Evolutionary conservation across 371 early-diverging fungal species (phyloP), one percentile per base, ranked within the genome.

Genomic region (Zopfochytrium polystomum): DNA sequence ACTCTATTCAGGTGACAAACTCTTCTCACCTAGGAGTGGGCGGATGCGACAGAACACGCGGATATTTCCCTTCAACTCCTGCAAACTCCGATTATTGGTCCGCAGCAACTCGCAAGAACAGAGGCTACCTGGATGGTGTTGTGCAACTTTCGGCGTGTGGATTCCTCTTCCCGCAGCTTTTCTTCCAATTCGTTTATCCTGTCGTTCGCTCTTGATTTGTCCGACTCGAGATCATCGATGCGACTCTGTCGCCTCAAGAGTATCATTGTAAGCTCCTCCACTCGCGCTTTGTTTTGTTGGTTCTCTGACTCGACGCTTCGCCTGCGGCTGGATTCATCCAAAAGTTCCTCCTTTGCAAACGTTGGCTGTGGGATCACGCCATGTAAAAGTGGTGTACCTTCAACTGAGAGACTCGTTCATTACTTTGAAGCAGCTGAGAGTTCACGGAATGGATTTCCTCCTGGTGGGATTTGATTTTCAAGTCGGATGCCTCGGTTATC

Each of bases 1-100:
- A n/a, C n/a, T n/a, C n/a, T n/a, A n/a, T n/a, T n/a, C n/a, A n/a
- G n/a, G n/a, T n/a, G n/a, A n/a, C n/a, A n/a, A n/a, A n/a, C n/a
- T n/a, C n/a, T n/a, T 33, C 60, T 33, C 38, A 65, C 66, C 44
- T 26, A 82, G 50, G 52, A 83, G 69, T 11, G 98, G 98, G 34
- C 96, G 85, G 15, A 98, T 90, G 44, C 99, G 77, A 72, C 98
- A 98, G 71, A 98, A 95, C 15, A 98, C 97, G 26, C 98, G 86
- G 52, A 98, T 96, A 60, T 96, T 93, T 43, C 99, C 99, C 70
- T 96, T 96, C 35, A 98, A 78, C 75, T 98, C 97, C 70, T 74
- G n/a, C n/a, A n/a, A n/a, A n/a, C n/a, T n/a, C n/a, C n/a, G n/a
- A n/a, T n/a, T n/a, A n/a, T n/a, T n/a, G n/a, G n/a, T n/a, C n/a